These are phyloP conservation scores for Populus ilicifolia DNA, from an alignment of 345 rosid genomes.

Conservation along the genomic window DNA sequence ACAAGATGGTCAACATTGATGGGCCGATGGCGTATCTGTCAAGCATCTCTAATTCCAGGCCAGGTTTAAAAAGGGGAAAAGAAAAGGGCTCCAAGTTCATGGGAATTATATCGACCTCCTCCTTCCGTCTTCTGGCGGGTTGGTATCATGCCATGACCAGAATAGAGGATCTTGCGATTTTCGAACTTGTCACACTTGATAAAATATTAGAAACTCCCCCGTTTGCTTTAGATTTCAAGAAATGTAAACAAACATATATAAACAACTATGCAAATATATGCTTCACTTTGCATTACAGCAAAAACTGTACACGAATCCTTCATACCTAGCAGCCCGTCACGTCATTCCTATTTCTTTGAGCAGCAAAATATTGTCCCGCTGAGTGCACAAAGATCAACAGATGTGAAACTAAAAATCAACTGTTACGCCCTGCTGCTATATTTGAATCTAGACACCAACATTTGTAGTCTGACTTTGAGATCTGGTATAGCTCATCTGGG, in stretches of 20 bases:
- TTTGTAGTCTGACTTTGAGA: conserved; percentile 47
- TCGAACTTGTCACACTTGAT: not conserved
- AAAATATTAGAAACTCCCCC: not conserved
- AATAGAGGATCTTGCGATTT: not conserved
- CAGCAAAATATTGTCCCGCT: too few relatives aligned
- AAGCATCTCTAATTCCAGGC: not conserved
- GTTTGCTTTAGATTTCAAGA: not conserved
- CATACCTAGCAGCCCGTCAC: too few relatives aligned
- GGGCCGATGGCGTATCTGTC: not conserved
- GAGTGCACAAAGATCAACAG: too few relatives aligned
- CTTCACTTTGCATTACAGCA: too few relatives aligned
- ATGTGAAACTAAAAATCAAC: not conserved
- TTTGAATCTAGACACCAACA: conserved; percentile 67
- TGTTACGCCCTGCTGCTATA: conserved; percentile 10
- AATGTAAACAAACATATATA: not conserved
- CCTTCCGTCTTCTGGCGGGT: not conserved
- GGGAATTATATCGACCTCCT: not conserved
- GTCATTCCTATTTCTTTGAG: too few relatives aligned
- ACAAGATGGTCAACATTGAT: not conserved
- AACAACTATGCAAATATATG: too few relatives aligned
- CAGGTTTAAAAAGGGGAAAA: not conserved
- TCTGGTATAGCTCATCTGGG: conserved; percentile 50
- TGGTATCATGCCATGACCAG: not conserved
- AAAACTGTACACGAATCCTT: too few relatives aligned
- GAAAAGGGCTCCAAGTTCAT: too few relatives aligned